Evolutionary conservation across 2,329 filamentous ascomycete species (phyloP), one percentile per base, ranked within the genome.

Genomic region (Penicillium sclerotiorum): DNA sequence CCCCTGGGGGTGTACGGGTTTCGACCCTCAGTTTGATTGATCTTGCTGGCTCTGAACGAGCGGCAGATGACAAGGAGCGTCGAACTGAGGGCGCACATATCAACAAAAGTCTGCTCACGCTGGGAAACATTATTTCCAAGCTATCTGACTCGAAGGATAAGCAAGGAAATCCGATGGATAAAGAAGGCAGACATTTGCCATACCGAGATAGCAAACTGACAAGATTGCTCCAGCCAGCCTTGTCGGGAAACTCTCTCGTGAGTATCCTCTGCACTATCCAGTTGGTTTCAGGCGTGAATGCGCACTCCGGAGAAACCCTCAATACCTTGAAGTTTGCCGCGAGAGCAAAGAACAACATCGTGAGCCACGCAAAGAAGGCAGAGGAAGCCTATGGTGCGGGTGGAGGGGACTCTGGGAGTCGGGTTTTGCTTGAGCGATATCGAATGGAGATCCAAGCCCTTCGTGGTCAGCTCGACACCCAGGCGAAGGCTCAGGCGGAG

Each of bases 181-280:
- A 91, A 65, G 89, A 95, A 59, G 87, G 84, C 42, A 95, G 95
- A 69, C 94, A 99, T 79, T 73, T 99, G 56, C 94, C 94, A 2
- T 99, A 97, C 72, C 84, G 94, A 69, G 94, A 99, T 75, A 97
- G 92, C 80, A 99, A 99, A 72, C 83, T 99, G 61, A 99, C 94
- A 9, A 83, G 94, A 62, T 77, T 99, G 53, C 78, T 99, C 30
- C 94, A 99, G 73, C 90, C 90, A 33, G 94, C 94, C 3, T 77
- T 99, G 32, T 95, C 93, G 0, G 94, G 94, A 42, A 89, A 93
- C 68, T 96, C 94, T 2, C 81, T 99, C 12, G 91, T 99, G 64
- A 97, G 93, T 65, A 99, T 99, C 66, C 84, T 99, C 17, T 99
- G 94, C 69, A 99, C 94, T 0, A 94, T 99, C 47, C 89, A 96